Evolutionary conservation across 768 basidiomycete species (phyloP), one percentile per base, ranked within the genome.

Genomic region (Lanmaoa rubissima): DNA sequence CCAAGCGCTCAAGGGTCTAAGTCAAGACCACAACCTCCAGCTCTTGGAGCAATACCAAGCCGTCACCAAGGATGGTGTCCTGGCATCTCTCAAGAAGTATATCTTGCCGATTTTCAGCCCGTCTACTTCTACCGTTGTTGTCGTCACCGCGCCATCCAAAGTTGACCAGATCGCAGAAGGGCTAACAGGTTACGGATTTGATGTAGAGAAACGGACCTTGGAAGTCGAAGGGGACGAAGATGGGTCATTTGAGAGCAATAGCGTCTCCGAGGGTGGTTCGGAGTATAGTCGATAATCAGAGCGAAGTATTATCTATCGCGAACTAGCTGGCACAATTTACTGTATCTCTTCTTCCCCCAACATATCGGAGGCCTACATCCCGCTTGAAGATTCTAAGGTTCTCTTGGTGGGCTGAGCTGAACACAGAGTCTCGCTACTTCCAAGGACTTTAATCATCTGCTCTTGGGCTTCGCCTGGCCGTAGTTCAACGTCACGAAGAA

Each of bases 31-130:
- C 66, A 87, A 89, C 63, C 77, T 90, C 26, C 81, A 87, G 51
- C 79, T 94, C n/a, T 78, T 96, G 44, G 82, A 87, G 62, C 84
- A 85, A 66, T 89, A 86, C 65, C 88, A 93, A 78, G 74, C 74
- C n/a, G 82, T 98, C 55, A 88, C 87, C 17, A 86, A 87, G 65
- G 82, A 84, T 6, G 87, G 97, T 58, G 86, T 98, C 50, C 69
- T 94, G 16, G 73, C 69, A 7, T 81, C 82, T 5, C 78, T 98
- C 56, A 72, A 79, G 61, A 86, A 79, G 55, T 86, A 94, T 72
- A 84, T 97, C 75, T 69, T 94, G 32, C 92, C 95, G 0, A 75
- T 98, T 46, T 98, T 99, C 74, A 79, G 86, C 59, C 70, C 94
- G 0, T 76, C 80, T 4, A 81, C 86, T 0, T 93, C 92, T 11